A percentile compares a stretch with the other conserved stretches of the same genome.
phyloP scores from a whole-genome alignment of 2,329 filamentous ascomycete species.

The Pestalotiopsis sp. region DNA sequence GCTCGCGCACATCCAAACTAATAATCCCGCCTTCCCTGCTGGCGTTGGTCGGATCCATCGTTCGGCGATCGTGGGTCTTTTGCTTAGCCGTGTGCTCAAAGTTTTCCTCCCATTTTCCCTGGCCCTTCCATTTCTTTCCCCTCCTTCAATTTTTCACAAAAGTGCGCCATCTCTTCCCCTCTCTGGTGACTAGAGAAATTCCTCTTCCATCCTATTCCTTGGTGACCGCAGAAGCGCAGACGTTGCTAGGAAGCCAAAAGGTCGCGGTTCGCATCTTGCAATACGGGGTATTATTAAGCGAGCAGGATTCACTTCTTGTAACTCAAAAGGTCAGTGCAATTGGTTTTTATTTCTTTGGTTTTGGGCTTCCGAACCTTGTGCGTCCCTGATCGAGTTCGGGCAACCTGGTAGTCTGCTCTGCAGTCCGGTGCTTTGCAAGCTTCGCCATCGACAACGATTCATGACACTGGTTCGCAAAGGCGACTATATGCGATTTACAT shows the following conservation, averaged over 20 bases:
- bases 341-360: neutral
- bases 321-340: constrained; percentile 1
- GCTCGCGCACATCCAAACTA: neutral
- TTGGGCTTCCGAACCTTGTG: neutral
- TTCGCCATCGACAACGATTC: neutral
- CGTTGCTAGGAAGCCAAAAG: constrained; percentile 7
- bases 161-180: neutral
- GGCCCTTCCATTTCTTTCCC: constrained; percentile 8
- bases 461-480: neutral
- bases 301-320: neutral
- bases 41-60: constrained; percentile 10
- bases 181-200: neutral
- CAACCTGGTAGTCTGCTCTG: neutral
- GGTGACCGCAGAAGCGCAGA: constrained; percentile 10
- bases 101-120: constrained; percentile 9
- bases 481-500: neutral
- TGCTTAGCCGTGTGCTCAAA: constrained; percentile 8
- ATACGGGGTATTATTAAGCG: neutral
- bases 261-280: neutral
- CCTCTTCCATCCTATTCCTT: neutral
- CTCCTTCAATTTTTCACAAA: constrained; percentile 5
- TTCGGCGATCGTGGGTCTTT: constrained; percentile 13
- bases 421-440: neutral
- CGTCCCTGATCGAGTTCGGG: neutral
- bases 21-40: constrained; percentile 9